These are phyloP conservation scores for Pestalotiopsis fici DNA, from an alignment of 2,329 filamentous ascomycete genomes.

Conservation along the genomic window DNA sequence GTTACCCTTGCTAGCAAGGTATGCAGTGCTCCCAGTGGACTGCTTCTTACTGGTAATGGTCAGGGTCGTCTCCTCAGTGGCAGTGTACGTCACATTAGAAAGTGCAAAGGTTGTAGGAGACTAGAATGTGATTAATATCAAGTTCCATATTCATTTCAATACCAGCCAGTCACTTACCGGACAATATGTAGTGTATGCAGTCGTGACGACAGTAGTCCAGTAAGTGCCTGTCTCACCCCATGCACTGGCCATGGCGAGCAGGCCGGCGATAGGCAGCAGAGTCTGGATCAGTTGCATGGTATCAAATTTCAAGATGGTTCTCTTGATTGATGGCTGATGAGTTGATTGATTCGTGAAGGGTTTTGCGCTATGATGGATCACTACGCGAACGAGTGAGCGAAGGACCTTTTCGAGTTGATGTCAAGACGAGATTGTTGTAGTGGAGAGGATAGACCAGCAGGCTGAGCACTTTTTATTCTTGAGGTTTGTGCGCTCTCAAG, in stretches of 20 bases:
- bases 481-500: not conserved
- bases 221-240: conserved; percentile 20
- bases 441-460: not conserved
- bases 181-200: conserved; percentile 42
- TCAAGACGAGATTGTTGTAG: not conserved
- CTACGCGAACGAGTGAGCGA: not conserved
- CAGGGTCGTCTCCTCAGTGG: conserved; percentile 39
- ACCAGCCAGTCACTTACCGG: conserved; percentile 34
- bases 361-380: not conserved
- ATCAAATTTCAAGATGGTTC: conserved; percentile 6
- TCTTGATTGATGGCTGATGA: conserved; percentile 8
- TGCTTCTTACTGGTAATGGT: conserved; percentile 43
- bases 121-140: conserved; percentile 18
- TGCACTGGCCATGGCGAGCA: conserved; percentile 30
- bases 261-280: conserved; percentile 30
- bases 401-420: not conserved
- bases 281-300: conserved; percentile 37
- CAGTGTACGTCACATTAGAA: conserved; percentile 45
- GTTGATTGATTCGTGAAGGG: not conserved
- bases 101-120: conserved; percentile 38
- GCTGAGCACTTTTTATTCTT: not conserved
- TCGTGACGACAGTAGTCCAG: conserved; percentile 38
- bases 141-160: conserved; percentile 1
- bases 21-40: not conserved
- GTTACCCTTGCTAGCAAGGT: conserved; percentile 5